These are phyloP conservation scores for Earliella scabrosa DNA, from an alignment of 1,284 basidiomycete genomes.

Conservation along the genomic window DNA sequence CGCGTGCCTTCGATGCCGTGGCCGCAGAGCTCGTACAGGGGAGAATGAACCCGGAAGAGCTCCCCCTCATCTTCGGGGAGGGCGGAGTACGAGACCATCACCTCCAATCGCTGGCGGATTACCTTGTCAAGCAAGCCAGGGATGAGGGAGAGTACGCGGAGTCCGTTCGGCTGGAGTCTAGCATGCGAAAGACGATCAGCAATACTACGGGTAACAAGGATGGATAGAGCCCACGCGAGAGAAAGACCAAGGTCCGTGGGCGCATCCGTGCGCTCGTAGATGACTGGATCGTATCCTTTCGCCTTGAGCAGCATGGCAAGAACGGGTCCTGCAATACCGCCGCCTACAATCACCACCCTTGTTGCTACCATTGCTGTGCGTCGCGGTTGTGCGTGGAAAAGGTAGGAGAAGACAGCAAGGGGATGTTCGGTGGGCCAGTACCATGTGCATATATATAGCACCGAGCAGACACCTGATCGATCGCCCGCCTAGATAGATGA, in stretches of 20 bases:
- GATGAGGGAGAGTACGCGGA: slow-evolving; percentile 44
- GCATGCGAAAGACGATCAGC: slow-evolving; percentile 26
- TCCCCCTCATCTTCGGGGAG: slow-evolving; percentile 37
- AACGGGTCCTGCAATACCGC: slow-evolving; percentile 51
- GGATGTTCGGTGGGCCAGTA: too few relatives aligned
- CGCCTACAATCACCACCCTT: slow-evolving; percentile 45
- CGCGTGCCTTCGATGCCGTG: slow-evolving; percentile 36
- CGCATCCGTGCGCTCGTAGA: slow-evolving; percentile 44
- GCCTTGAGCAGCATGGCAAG: slow-evolving; percentile 48
- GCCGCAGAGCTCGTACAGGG: slow-evolving; percentile 28
- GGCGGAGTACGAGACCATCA: slow-evolving; percentile 34
- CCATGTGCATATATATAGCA: too few relatives aligned
- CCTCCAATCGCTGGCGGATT: slow-evolving; percentile 33
- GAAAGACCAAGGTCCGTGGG: slow-evolving; percentile 40
- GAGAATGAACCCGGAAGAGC: slow-evolving; percentile 33
- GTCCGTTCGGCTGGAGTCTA: slow-evolving; percentile 47
- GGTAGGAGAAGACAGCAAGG: too few relatives aligned
- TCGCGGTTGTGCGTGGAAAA: too few relatives aligned
- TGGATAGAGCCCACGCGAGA: slow-evolving; percentile 37
- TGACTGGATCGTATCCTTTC: slow-evolving; percentile 45
- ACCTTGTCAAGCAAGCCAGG: slow-evolving; percentile 42
- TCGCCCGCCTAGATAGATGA: too few relatives aligned
- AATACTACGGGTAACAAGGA: background rate
- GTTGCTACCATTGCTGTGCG: slow-evolving; percentile 23
- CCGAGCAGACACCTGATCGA: too few relatives aligned